A percentile compares a stretch with the other conserved stretches of the same genome.
These are phyloP conservation scores for Calonectria henricotiae DNA, from an alignment of 2,329 filamentous ascomycete genomes.

Conservation along the genomic window DNA sequence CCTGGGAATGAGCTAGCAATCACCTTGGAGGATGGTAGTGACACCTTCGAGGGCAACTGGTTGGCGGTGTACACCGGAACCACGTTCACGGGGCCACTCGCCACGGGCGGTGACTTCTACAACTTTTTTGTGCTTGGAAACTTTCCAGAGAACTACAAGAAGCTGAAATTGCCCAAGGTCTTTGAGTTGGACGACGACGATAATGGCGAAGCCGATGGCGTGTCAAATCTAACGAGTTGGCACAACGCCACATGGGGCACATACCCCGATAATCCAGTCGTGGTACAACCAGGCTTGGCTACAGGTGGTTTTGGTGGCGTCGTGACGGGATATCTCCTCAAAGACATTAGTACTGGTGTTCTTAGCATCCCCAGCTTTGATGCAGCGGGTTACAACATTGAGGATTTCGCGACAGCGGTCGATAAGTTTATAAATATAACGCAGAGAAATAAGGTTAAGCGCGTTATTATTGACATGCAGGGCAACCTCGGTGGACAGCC, in stretches of 20 bases:
- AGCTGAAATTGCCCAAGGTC: not conserved
- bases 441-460: not conserved
- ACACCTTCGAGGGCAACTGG: not conserved
- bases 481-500: conserved; percentile 5
- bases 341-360: not conserved
- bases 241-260: not conserved
- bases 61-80: not conserved
- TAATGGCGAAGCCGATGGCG: no score
- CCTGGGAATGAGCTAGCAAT: not conserved
- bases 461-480: not conserved
- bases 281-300: not conserved
- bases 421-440: not conserved
- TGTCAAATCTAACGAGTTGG: not conserved
- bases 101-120: not conserved
- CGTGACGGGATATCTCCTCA: not conserved
- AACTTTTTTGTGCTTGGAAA: not conserved
- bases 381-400: not conserved
- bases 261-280: not conserved
- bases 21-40: not conserved
- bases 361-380: conserved; percentile 3
- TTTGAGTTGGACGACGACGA: not conserved
- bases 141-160: not conserved
- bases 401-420: not conserved
- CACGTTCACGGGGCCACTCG: not conserved
- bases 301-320: not conserved